phyloP scores from a whole-genome alignment of 2,329 filamentous ascomycete genomes.

The Colletotrichum coccodes region DNA sequence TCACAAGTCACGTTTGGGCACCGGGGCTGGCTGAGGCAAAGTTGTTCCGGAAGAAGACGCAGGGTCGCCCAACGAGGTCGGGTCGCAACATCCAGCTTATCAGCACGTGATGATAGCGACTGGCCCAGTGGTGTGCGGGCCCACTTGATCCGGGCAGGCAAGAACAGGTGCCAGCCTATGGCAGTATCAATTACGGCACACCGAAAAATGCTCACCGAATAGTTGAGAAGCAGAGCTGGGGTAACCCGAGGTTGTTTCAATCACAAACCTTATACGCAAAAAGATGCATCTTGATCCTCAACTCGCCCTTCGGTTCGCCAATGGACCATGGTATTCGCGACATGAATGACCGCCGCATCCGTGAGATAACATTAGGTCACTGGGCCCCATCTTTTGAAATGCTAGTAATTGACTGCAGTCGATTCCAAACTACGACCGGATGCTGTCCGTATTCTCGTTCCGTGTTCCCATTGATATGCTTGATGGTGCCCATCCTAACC shows the following conservation, averaged over 20 bases:
- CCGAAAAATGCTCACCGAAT: background rate
- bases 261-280: background rate
- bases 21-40: constrained; percentile 4
- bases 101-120: constrained; percentile 24
- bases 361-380: background rate
- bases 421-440: constrained; percentile 10
- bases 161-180: constrained; percentile 6
- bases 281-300: background rate
- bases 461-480: background rate
- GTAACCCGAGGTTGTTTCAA: constrained; percentile 16
- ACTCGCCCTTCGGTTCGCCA: no score
- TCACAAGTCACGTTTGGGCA: constrained; percentile 14
- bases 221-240: background rate
- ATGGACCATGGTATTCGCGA: background rate
- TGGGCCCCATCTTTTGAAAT: background rate
- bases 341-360: background rate
- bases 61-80: constrained; percentile 20
- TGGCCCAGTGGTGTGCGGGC: background rate
- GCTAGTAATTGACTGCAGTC: background rate
- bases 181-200: background rate
- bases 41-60: background rate
- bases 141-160: background rate
- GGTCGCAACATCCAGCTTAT: constrained; percentile 23
- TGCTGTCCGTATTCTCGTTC: constrained; percentile 3
- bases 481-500: constrained; percentile 2